phyloP scores from a whole-genome alignment of 2,329 filamentous ascomycete genomes.

The Zalaria obscura region DNA sequence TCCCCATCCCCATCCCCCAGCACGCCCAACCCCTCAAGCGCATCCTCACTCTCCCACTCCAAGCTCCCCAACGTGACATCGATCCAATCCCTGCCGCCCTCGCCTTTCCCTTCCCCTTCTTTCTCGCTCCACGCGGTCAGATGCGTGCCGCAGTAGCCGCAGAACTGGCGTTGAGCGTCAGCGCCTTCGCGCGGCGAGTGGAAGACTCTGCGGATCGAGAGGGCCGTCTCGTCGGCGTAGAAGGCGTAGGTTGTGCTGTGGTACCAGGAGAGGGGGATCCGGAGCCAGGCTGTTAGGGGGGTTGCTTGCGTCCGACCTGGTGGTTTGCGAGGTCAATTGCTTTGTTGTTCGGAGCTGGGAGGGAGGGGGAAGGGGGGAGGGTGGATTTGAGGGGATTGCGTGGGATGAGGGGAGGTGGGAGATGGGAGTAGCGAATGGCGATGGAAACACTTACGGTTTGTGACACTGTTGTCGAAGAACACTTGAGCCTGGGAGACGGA shows the following conservation, averaged over 20 bases:
- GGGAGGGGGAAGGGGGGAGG: too few relatives aligned
- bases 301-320: constrained; percentile 51
- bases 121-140: constrained; percentile 69
- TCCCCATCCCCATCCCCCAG: constrained; percentile 35
- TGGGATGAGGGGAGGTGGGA: not conserved
- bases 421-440: constrained; percentile 3
- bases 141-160: constrained; percentile 81
- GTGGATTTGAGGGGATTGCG: too few relatives aligned
- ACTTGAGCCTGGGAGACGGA: constrained; percentile 47
- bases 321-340: too few relatives aligned
- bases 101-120: constrained; percentile 47
- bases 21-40: constrained; percentile 62
- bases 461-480: constrained; percentile 57
- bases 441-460: constrained; percentile 50
- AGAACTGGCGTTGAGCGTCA: constrained; percentile 63
- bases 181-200: constrained; percentile 34
- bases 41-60: constrained; percentile 52
- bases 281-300: constrained; percentile 67
- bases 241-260: constrained; percentile 60
- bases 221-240: constrained; percentile 56
- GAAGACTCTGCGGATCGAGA: constrained; percentile 31
- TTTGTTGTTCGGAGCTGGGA: too few relatives aligned
- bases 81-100: constrained; percentile 61
- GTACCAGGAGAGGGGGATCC: constrained; percentile 71
- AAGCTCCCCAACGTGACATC: constrained; percentile 70